Evolutionary conservation across 305 asterid genomes (phyloP).

Genomic region (Solanum hybrid): DNA sequence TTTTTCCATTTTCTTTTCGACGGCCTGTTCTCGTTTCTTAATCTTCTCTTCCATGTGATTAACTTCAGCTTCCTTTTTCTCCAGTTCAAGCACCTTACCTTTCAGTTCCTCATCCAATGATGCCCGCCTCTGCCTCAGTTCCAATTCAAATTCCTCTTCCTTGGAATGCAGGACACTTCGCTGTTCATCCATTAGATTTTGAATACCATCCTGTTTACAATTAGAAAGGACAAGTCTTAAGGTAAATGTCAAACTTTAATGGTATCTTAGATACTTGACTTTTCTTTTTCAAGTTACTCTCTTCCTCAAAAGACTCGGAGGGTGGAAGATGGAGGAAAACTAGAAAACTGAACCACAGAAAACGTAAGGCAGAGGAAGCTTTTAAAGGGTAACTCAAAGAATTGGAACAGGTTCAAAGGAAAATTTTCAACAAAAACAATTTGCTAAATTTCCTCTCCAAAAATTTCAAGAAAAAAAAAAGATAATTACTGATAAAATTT

Average conservation of each 20-base stretch:
- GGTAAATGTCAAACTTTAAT: background rate
- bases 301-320: background rate
- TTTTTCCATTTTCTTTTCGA: constrained; percentile 72
- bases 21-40: constrained; percentile 71
- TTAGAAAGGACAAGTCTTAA: background rate
- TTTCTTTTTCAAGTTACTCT: background rate
- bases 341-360: background rate
- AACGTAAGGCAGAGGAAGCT: background rate
- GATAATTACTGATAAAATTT: background rate
- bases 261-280: background rate
- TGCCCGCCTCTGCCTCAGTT: constrained; percentile 67
- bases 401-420: background rate
- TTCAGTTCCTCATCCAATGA: constrained; percentile 57
- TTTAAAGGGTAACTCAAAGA: background rate
- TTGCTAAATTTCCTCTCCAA: background rate
- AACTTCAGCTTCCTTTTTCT: constrained; percentile 77
- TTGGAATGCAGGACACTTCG: constrained; percentile 46
- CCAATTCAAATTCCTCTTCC: constrained; percentile 65
- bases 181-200: constrained; percentile 85
- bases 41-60: constrained; percentile 84
- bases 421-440: background rate
- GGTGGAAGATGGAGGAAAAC: background rate
- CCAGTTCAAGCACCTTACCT: constrained; percentile 60
- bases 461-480: background rate
- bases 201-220: constrained; percentile 63